A percentile compares a stretch with the other conserved stretches of the same genome.
These are phyloP conservation scores for Aegilops tauschii DNA, from an alignment of 176 grass and related monocot genomes.

Conservation along the genomic window DNA sequence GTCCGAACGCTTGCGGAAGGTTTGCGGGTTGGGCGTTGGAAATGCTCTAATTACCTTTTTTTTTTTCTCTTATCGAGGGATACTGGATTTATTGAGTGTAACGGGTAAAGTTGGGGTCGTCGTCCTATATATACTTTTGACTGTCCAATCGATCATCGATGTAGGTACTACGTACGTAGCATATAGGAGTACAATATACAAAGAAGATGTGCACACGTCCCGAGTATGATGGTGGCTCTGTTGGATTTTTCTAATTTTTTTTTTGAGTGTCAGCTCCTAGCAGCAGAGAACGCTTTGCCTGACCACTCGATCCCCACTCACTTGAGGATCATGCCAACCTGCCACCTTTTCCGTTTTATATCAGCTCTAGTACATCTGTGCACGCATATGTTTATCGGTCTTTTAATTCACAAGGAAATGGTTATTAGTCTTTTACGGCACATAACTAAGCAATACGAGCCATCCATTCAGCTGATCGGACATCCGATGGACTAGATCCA, in stretches of 20 bases:
- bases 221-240: background rate
- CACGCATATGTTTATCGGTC: too few relatives aligned
- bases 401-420: too few relatives aligned
- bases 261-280: background rate
- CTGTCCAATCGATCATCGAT: background rate
- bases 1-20: too few relatives aligned
- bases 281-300: background rate
- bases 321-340: background rate
- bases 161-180: background rate
- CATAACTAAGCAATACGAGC: too few relatives aligned
- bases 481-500: too few relatives aligned
- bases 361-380: background rate
- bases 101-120: background rate
- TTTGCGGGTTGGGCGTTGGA: too few relatives aligned
- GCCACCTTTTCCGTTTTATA: background rate
- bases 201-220: background rate
- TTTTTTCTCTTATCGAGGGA: too few relatives aligned
- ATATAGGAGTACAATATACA: background rate
- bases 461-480: too few relatives aligned
- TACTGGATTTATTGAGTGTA: background rate
- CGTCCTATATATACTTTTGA: background rate
- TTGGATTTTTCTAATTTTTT: background rate
- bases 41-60: too few relatives aligned
- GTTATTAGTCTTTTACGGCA: too few relatives aligned
- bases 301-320: background rate